Evolutionary conservation across 2,329 filamentous ascomycete genomes (phyloP), one percentile per base, ranked within the genome.

Genomic region (Leptographium flavum): DNA sequence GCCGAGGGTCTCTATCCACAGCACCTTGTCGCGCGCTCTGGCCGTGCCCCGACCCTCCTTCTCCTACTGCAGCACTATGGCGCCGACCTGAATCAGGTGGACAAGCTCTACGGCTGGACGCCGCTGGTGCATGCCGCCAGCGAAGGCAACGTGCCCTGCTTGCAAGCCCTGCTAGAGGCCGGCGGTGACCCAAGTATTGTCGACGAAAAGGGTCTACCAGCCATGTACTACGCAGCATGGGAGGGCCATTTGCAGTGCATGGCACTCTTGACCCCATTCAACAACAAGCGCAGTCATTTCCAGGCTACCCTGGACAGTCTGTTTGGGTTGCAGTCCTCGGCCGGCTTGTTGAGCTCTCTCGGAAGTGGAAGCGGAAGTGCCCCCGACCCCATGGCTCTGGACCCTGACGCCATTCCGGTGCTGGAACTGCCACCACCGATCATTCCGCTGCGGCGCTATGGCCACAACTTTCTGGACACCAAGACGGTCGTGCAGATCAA

Each of bases 181-280:
- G 82, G 83, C 8, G 88, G 83, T 4, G 78, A 93, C 55, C 75
- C 83, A 1, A 81, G 80, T 52, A 83, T 87, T 45, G 66, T 86
- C 37, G 92, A 98, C 57, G 92, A 98, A 63, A 98, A 96, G 59
- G 82, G 80, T 15, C 72, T 96, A 4, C 87, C 88, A 2, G 88
- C 92, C 25, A 87, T 96, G 80, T 98, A 98, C 63, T 98, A 98
- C 62, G 92, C 92, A 14, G 90, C 87, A 0, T 98, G 92, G 92
- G 92, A 98, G 65, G 92, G 92, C 0, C 86, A 96, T 58, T 66
- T 96, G 45, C 83, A 90, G 56, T 96, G 92, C 65, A 94, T 98
- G 84, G 81, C 82, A 56, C 71, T 95, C 8, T 74, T 98, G 28
- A 80, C 80, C 5, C 76, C 79, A 1, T 70, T 69, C 54, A 73